Conservation (phyloP, 2,329 filamentous ascomycete genomes). For the Neonectria coccinea region DNA sequence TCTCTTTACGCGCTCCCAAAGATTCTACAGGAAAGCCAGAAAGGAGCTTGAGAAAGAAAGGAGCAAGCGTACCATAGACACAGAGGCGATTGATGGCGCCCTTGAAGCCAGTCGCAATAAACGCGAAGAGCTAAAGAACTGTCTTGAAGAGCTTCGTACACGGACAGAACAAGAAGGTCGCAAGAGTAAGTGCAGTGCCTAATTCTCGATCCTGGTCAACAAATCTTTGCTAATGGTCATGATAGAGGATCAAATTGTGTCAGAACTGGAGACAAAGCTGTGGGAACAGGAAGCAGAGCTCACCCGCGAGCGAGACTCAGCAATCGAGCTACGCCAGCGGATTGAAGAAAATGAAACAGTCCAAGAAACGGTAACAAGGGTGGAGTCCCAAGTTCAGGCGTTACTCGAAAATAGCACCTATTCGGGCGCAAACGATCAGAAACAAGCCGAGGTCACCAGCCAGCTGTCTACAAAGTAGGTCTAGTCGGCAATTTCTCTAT, state of each 20-base stretch:
- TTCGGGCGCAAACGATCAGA: conserved; percentile 10
- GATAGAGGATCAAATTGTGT: conserved; percentile 44
- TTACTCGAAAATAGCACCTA: conserved; percentile 30
- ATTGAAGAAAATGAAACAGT: conserved; percentile 30
- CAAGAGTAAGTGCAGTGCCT: conserved; percentile 40
- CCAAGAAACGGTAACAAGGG: conserved; percentile 19
- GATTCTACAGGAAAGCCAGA: conserved; percentile 50
- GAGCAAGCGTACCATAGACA: conserved; percentile 37
- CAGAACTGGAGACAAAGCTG: conserved; percentile 36
- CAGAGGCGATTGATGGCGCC: conserved; percentile 43
- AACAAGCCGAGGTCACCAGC: conserved; percentile 12
- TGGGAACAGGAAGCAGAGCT: conserved; percentile 38
- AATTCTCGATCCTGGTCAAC: not conserved
- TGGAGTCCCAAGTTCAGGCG: conserved; percentile 38
- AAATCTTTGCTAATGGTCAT: conserved; percentile 6
- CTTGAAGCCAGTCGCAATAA: conserved; percentile 47
- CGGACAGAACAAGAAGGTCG: conserved; percentile 38
- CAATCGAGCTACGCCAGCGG: conserved; percentile 24
- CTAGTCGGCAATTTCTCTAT: not conserved
- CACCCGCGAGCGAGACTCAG: conserved; percentile 16
- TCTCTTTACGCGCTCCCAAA: conserved; percentile 52
- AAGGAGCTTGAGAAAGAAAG: conserved; percentile 51
- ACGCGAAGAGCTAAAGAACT: conserved; percentile 48
- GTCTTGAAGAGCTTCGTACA: conserved; percentile 45
- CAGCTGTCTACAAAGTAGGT: conserved; percentile 38